Evolutionary conservation across 768 basidiomycete species (phyloP), one percentile per base, ranked within the genome.

Genomic region (Pholiota conissans): DNA sequence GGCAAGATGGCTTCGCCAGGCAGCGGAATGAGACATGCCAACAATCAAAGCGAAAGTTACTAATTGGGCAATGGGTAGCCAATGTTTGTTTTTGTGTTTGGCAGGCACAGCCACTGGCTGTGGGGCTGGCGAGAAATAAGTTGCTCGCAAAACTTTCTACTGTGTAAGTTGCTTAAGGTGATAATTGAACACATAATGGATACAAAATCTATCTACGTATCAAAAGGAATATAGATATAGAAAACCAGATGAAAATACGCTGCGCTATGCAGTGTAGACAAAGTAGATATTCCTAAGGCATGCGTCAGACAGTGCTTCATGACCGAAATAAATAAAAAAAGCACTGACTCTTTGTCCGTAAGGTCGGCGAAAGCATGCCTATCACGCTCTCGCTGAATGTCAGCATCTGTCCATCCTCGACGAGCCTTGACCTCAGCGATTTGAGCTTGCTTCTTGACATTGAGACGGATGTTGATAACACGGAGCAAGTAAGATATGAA

Each of bases 351-450:
- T 64, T 79, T 82, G 68, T 87, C 85, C 3, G 85, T 86, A 54
- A 85, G 61, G 65, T 88, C 85, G 24, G 80, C 72, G 67, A 88
- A 87, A 18, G 85, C 86, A 52, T 85, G 78, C 49, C 78, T 75
- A 57, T 86, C 83, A 18, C 83, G 75, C 65, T 87, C 83, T 51
- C 76, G 74, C 63, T 80, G 79, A 16, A 88, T 69, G 54, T 88
- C 84, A 5, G 67, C 78, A 42, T 85, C 80, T 0, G 79, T 75
- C 86, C 87, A 87, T 3, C 81, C 81, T n/a, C 68, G 68, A 11
- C 73, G 69, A 3, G 69, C 73, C 65, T 76, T 83, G 61, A 77
- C 68, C 42, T 76, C 76, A 34, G 72, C 76, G 0, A 87, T 71
- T 42, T 56, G 58, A 1, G 66, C 69, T 37, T 62, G 62, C 56